Evolutionary conservation across 371 early-diverging fungal species (phyloP).

Genomic region (Actinomortierella wolfii): DNA sequence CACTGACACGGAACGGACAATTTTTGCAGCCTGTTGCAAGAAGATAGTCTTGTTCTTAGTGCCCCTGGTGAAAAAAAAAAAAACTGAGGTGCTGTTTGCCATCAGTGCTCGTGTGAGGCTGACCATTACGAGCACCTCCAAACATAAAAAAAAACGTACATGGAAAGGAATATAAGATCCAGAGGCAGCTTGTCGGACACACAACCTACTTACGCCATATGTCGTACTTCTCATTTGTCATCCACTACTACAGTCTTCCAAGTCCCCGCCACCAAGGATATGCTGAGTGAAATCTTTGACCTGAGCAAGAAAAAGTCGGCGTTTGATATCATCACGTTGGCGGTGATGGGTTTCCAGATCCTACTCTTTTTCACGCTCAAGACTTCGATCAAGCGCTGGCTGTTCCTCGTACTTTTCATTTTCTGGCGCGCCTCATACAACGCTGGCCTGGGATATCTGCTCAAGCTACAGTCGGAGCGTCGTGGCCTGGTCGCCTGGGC

Average conservation of each 20-base stretch:
- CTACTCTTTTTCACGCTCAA: conserved; percentile 68
- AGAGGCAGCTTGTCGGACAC: too few relatives aligned
- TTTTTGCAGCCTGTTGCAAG: too few relatives aligned
- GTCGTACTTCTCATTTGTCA: neutral
- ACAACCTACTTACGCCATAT: too few relatives aligned
- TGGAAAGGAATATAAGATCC: too few relatives aligned
- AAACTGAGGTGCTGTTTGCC: neutral
- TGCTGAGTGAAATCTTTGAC: conserved; percentile 74
- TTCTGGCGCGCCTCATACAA: conserved; percentile 92
- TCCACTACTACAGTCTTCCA: conserved; percentile 53
- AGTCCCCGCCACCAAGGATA: conserved; percentile 78
- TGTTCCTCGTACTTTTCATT: conserved; percentile 75
- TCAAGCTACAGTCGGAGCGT: conserved; percentile 81
- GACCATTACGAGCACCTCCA: neutral
- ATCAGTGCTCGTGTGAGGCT: neutral
- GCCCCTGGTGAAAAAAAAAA: neutral
- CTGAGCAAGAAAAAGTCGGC: conserved; percentile 67
- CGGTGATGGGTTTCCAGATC: conserved; percentile 67
- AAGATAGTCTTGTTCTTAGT: neutral
- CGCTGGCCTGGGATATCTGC: conserved; percentile 80
- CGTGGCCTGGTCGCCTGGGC: conserved; percentile 72
- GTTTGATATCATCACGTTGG: conserved; percentile 78
- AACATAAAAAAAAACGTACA: too few relatives aligned
- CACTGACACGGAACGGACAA: too few relatives aligned
- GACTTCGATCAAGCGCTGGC: conserved; percentile 49